Percentiles rank a stretch among this genome's conserved stretches.
Evolutionary conservation across 139 green algal genomes (phyloP).

Genomic region (Picochlorum costavermella): DNA sequence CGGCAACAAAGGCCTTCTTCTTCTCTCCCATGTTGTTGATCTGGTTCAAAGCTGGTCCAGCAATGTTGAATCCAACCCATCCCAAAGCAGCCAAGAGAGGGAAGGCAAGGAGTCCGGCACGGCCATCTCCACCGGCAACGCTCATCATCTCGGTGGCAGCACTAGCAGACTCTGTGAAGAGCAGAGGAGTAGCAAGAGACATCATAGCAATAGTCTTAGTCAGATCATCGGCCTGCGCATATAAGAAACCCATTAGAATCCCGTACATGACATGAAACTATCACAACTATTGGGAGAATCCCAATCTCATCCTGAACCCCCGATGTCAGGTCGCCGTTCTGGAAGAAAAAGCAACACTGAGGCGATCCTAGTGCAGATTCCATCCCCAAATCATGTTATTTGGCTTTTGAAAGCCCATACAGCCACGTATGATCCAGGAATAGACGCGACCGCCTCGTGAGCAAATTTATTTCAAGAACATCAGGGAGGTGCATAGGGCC

Average conservation of each 20-base stretch:
- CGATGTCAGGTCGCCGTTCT: not conserved
- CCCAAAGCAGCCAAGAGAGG: constrained; percentile 16
- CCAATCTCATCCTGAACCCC: constrained; percentile 1
- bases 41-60: constrained; percentile 20
- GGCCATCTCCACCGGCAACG: constrained; percentile 41
- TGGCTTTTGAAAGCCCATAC: too few relatives aligned
- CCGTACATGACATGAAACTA: not conserved
- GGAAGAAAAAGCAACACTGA: not conserved
- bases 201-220: constrained; percentile 13
- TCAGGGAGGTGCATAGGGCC: too few relatives aligned
- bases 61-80: constrained; percentile 29
- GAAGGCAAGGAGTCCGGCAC: constrained; percentile 13
- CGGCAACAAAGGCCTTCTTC: constrained; percentile 6
- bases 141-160: constrained; percentile 64
- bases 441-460: too few relatives aligned
- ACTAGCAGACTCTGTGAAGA: constrained; percentile 36
- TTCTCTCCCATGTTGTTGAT: constrained; percentile 17
- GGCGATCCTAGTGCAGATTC: not conserved
- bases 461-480: too few relatives aligned
- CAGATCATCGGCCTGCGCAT: constrained; percentile 15
- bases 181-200: constrained; percentile 32
- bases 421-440: too few relatives aligned
- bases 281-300: too few relatives aligned
- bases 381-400: not conserved
- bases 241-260: not conserved